These are phyloP conservation scores for Pichia sp. DNA, from an alignment of 1,139 yeast genomes.

Conservation along the genomic window DNA sequence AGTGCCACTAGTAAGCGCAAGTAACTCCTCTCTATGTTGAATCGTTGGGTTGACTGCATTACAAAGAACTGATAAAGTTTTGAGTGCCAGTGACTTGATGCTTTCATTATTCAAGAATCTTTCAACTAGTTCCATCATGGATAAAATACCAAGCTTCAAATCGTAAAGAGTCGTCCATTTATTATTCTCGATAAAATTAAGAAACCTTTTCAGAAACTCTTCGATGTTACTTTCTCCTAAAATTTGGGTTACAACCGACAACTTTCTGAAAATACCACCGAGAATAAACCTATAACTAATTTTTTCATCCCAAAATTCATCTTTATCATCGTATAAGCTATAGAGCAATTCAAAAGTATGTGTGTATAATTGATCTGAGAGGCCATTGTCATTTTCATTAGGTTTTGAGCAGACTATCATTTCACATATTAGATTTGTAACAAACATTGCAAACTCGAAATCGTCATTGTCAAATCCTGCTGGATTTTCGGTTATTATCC, in stretches of 20 bases:
- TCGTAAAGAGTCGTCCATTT: slow-evolving; percentile 38
- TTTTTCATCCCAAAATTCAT: slow-evolving; percentile 12
- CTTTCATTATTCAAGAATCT: not conserved
- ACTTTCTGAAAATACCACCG: slow-evolving; percentile 10
- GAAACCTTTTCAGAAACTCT: slow-evolving; percentile 8
- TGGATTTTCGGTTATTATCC: slow-evolving; percentile 14
- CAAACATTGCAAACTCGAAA: slow-evolving; percentile 13
- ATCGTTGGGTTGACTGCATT: slow-evolving; percentile 9
- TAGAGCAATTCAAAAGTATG: slow-evolving; percentile 7
- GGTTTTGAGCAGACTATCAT: slow-evolving; percentile 8
- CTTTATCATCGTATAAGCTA: slow-evolving; percentile 9
- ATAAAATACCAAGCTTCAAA: slow-evolving; percentile 42
- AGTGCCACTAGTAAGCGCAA: slow-evolving; percentile 10
- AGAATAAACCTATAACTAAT: slow-evolving; percentile 7
- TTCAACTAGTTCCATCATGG: slow-evolving; percentile 8
- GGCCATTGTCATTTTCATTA: slow-evolving; percentile 3
- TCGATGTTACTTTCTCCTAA: slow-evolving; percentile 6
- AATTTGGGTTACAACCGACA: slow-evolving; percentile 1
- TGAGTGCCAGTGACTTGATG: slow-evolving; percentile 1
- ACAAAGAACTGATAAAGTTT: slow-evolving; percentile 5
- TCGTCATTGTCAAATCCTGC: slow-evolving; percentile 10
- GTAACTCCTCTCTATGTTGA: slow-evolving; percentile 13
- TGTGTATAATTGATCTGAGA: slow-evolving; percentile 7
- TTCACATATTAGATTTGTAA: slow-evolving; percentile 7
- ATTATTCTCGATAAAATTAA: slow-evolving; percentile 7